These are phyloP conservation scores for Rhizoctonia solani DNA, from an alignment of 1,284 basidiomycete species.

Conservation along the genomic window DNA sequence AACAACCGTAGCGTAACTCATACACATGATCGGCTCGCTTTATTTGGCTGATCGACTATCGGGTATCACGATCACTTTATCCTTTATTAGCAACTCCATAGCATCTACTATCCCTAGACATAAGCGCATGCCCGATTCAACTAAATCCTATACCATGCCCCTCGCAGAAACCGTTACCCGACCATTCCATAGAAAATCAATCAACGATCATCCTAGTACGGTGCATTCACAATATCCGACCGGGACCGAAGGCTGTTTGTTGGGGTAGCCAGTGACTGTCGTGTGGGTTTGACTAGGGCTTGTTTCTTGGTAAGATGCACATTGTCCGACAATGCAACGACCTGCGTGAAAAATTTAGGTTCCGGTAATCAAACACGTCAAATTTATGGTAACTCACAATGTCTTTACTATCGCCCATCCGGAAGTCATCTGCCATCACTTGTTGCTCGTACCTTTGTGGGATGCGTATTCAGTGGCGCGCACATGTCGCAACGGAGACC, in stretches of 20 bases:
- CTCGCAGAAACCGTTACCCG: background rate
- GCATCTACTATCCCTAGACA: background rate
- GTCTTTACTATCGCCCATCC: constrained; percentile 92
- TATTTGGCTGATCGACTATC: constrained; percentile 20
- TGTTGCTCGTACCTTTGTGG: constrained; percentile 76
- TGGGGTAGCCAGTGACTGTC: constrained; percentile 70
- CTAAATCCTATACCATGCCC: background rate
- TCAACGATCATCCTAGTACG: constrained; percentile 2
- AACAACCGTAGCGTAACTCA: background rate
- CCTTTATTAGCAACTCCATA: constrained; percentile 6
- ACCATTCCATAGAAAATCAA: background rate
- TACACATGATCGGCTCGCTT: background rate
- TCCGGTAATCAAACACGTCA: constrained; percentile 21
- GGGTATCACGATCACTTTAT: constrained; percentile 31
- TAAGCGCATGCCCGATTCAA: background rate
- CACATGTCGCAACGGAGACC: constrained; percentile 12
- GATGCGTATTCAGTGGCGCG: constrained; percentile 36
- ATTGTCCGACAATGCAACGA: constrained; percentile 94
- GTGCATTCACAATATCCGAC: constrained; percentile 41
- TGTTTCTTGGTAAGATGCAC: constrained; percentile 95
- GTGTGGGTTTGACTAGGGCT: constrained; percentile 83
- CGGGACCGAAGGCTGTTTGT: constrained; percentile 43
- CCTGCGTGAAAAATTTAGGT: constrained; percentile 50
- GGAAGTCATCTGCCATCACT: constrained; percentile 96
- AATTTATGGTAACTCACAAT: constrained; percentile 64